These are phyloP conservation scores for Penicillium paradoxum DNA, from an alignment of 495 filamentous ascomycete genomes.

Conservation along the genomic window DNA sequence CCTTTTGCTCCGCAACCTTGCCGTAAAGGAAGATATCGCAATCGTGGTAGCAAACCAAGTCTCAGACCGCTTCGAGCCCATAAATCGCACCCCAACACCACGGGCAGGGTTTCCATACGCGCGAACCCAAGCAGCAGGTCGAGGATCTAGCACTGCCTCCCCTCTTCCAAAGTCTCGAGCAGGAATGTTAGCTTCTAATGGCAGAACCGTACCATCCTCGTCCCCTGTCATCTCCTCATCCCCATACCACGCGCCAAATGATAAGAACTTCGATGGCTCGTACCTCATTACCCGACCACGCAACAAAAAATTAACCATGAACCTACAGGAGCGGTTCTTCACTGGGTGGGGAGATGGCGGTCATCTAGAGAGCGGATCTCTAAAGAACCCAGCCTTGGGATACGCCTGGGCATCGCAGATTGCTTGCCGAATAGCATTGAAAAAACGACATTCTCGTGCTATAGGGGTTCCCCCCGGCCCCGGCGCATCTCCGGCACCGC, in stretches of 20 bases:
- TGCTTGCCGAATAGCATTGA: conserved; percentile 71
- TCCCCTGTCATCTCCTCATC: conserved; percentile 30
- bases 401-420: conserved; percentile 89
- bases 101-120: conserved; percentile 13
- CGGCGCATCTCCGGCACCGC: conserved; percentile 2
- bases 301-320: conserved; percentile 57
- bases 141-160: conserved; percentile 16
- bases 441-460: conserved; percentile 44
- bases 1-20: conserved; percentile 68
- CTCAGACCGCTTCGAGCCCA: conserved; percentile 69
- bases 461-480: neutral
- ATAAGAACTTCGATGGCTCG: conserved; percentile 35
- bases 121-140: conserved; percentile 12
- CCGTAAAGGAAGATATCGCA: conserved; percentile 65
- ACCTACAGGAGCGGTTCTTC: conserved; percentile 90
- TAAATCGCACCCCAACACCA: conserved; percentile 9
- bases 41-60: conserved; percentile 95
- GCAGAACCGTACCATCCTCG: conserved; percentile 7
- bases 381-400: conserved; percentile 83
- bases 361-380: conserved; percentile 15
- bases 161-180: conserved; percentile 17
- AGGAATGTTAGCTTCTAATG: neutral
- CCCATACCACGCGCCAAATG: conserved; percentile 31
- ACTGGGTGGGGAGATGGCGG: conserved; percentile 79
- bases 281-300: conserved; percentile 38